Base-by-base conservation (phyloP, 225 moss, liverwort and hornwort species). In the Anthoceros angustus region DNA sequence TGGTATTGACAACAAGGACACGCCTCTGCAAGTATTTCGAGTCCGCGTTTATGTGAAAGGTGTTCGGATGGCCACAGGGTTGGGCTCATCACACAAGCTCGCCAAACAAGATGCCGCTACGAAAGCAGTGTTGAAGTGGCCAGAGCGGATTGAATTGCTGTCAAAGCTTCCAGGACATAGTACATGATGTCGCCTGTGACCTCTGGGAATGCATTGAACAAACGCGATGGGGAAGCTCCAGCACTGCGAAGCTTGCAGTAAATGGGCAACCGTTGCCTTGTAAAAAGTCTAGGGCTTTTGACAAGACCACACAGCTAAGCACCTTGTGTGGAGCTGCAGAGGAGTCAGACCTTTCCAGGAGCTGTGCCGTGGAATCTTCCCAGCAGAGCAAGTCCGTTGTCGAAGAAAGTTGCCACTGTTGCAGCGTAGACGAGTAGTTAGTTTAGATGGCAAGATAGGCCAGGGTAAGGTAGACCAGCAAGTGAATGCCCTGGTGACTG, bases 321-420 rank as follows among this genome's bases (percentile, higher is more conserved):
- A 32, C 10, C n/a, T 39, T 16, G 20, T 7, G 0, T 16, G 50
- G 66, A 66, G 21, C 20, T 25, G 15, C 10, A 61, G 55, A 40
- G 63, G 39, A 4, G 63, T 42, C 24, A 67, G 16, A 93, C 93
- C 89, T 88, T 86, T 66, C 91, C 91, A 68, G 91, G 91, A 77
- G 94, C 94, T 73, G 94, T 95, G 73, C 88, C 88, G 62, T 95
- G 94, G 62, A 95, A 90, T 72, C 90, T 88, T 79, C 32, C 32
- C 32, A 32, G 1, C 2, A 32, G 2, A 32, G 2, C 32, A 32
- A 32, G 32, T 32, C 32, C 32, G 32, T 32, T 1, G 32, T 32
- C 32, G 32, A 32, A 32, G 32, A 32, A 32, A 4, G 32, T 32
- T 4, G 32, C 32, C 32, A 32, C 32, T 32, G 32, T 32, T 4